Base-by-base conservation (phyloP, 768 basidiomycete genomes). In the Candolleomyces eurysporus region DNA sequence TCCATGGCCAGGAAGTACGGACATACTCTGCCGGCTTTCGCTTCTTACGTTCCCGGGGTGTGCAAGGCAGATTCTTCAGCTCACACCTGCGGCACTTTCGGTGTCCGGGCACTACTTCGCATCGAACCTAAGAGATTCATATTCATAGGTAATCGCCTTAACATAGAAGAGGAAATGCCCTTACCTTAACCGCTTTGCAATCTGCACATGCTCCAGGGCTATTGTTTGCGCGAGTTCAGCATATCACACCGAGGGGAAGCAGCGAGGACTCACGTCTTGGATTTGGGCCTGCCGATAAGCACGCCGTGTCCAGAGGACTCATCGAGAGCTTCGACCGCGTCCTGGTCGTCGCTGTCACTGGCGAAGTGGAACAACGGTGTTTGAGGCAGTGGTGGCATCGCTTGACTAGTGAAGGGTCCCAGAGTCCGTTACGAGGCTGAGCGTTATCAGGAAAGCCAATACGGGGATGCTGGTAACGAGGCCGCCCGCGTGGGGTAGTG, bases 181-280 rank as follows among this genome's bases (percentile, higher is more conserved):
- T 19, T 31, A 49, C 84, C 70, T 84, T 85, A 48, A 84, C 75
- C 6, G 82, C 81, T 70, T 85, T 84, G 70, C 84, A 85, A 61
- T 84, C 81, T 30, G 82, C 78, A 69, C 84, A 84, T 32, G 83
- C 84, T 26, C 82, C 80, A 57, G 78, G 74, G 39, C 84, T 84
- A 51, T 42, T 31, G 19, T 19, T 8, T 6, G 4, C 26, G 31
- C 39, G 26, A 53, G 52, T 21, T 9, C 21, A n/a, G 49, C 10
- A 3, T 11, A 54, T 54, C n/a, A 26, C 49, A 14, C 19, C 26
- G 5, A 39, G 52, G 3, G 16, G n/a, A 17, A 40, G n/a, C 11
- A 43, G 13, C n/a, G 36, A 42, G 54, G 4, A 43, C 54, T 3
- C 16, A 56, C 54, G 8, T 43, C 54, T 56, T 56, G 6, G 54